These are phyloP conservation scores for Lithocarpus polystachyus DNA, from an alignment of 306 rosid species.

Conservation along the genomic window DNA sequence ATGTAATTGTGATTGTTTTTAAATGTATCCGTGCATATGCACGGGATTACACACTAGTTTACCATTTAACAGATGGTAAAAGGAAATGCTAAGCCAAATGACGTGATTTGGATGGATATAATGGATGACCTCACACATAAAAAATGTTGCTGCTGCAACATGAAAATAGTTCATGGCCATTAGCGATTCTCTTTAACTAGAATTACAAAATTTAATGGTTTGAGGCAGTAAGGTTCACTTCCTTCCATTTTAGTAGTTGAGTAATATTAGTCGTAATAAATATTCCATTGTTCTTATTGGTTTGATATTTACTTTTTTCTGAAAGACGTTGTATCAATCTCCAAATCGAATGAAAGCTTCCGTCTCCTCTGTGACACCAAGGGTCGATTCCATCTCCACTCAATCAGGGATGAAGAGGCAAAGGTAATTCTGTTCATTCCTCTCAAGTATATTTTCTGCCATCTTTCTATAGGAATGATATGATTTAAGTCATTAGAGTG, in stretches of 20 bases:
- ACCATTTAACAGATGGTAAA: not conserved
- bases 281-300: not conserved
- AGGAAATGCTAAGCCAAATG: not conserved
- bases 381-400: too few relatives aligned
- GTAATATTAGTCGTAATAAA: not conserved
- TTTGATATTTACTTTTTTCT: not conserved
- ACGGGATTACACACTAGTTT: too few relatives aligned
- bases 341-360: conserved; percentile 66
- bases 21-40: too few relatives aligned
- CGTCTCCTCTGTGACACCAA: conserved; percentile 62
- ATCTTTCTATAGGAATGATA: not conserved
- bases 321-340: conserved; percentile 69
- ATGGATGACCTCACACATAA: not conserved
- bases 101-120: not conserved
- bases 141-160: not conserved
- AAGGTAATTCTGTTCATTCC: conserved; percentile 43
- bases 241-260: not conserved
- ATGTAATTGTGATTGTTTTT: too few relatives aligned
- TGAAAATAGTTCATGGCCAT: not conserved
- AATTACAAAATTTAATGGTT: not conserved
- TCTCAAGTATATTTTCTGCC: not conserved
- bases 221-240: not conserved
- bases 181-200: not conserved
- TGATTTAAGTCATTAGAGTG: not conserved
- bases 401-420: conserved; percentile 56